Conservation (phyloP, 345 rosid genomes). For the Pseudoturritis turrita region DNA sequence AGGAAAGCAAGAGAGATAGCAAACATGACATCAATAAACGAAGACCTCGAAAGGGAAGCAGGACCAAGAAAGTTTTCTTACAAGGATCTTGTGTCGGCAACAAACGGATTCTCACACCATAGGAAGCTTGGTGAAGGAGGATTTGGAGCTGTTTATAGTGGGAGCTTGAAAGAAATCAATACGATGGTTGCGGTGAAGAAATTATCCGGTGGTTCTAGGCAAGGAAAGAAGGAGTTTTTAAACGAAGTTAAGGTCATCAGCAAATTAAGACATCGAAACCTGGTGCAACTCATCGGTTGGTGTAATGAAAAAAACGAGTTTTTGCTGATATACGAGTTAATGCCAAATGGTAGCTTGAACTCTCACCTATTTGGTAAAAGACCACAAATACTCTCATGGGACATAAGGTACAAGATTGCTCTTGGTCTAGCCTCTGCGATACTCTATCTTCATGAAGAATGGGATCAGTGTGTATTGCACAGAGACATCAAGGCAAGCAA, state of each 20-base stretch:
- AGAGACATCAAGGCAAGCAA: conserved; percentile 39
- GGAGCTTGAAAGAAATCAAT: conserved; percentile 18
- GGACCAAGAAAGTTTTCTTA: conserved; percentile 39
- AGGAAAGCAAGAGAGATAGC: not conserved
- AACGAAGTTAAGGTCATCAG: conserved; percentile 37
- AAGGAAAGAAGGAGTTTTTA: conserved; percentile 38
- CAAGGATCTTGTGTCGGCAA: conserved; percentile 33
- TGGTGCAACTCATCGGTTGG: conserved; percentile 45
- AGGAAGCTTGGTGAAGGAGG: conserved; percentile 47
- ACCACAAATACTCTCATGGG: conserved; percentile 24
- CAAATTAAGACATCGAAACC: too few species aligned
- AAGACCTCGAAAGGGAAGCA: conserved; percentile 39
- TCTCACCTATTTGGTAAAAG: conserved; percentile 27
- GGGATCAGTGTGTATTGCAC: conserved; percentile 44
- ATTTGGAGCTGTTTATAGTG: conserved; percentile 40
- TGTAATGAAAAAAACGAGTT: conserved; percentile 36
- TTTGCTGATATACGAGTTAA: conserved; percentile 34
- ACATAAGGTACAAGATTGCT: conserved; percentile 26
- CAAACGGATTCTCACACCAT: conserved; percentile 28
- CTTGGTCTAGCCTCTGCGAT: conserved; percentile 34
- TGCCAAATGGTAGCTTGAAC: conserved; percentile 39
- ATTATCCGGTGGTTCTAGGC: conserved; percentile 32
- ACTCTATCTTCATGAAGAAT: conserved; percentile 42
- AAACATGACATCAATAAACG: conserved; percentile 24
- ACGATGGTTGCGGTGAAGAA: conserved; percentile 39